Base-by-base conservation (phyloP, 805 yeast genomes). In the Maudiozyma serrabonitensis region DNA sequence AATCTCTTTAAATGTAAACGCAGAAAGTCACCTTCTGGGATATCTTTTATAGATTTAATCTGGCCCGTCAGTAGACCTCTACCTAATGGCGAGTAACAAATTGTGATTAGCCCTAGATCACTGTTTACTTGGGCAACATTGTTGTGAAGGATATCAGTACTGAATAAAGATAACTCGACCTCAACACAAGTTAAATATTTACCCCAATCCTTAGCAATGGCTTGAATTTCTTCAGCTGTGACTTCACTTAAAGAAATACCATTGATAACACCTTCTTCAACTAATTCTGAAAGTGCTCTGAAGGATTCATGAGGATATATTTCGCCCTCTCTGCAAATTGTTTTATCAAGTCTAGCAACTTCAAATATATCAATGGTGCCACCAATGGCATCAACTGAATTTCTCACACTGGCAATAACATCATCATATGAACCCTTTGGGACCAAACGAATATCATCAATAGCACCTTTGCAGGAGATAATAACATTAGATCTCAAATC, bases 71-170 rank as follows among this genome's bases (percentile, higher is more conserved):
- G 72, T 52, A 82, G 69, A 1, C 96, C 96, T 58, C 86, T 75
- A 9, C 89, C 83, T 49, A 89, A 72, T 31, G 96, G 96, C 28
- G 95, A 84, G 67, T 89, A 89, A 25, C 89, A 86, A 50, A 87
- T 71, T 31, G 87, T 70, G 13, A 93, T 84, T 49, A 89, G 76
- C 15, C 72, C 72, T 34, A 74, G 66, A 52, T 82, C 79, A 19
- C 76, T 73, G 54, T 83, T 78, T 4, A 76, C 74, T 3, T 73
- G 77, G 53, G 82, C 75, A 19, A 84, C 73, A 1, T 91, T 95
- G 61, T 84, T 80, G 2, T 62, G 51, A 42, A 80, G 60, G 38
- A 82, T 75, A 15, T 84, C 86, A 43, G 78, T 75, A n/a, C 80
- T 64, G 69, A 83, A 78, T 50, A 90, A 62, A 2, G 95, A 86